Conservation (phyloP, 2,329 filamentous ascomycete species). For the Biscogniauxia mediterranea region DNA sequence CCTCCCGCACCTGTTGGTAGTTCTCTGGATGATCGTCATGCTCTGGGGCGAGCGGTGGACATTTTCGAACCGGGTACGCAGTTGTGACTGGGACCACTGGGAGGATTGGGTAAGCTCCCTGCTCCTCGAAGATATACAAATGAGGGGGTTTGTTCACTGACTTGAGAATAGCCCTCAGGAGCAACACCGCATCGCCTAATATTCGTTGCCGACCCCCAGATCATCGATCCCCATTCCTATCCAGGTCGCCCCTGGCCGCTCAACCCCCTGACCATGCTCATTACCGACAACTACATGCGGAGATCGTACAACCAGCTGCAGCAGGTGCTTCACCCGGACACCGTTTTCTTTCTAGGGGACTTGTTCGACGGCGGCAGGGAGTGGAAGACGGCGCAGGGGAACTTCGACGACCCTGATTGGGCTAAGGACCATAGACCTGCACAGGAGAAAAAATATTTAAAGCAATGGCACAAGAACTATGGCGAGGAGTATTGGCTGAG, state of each 20-base stretch:
- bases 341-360: constrained; percentile 87
- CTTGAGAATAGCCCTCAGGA: constrained; percentile 60
- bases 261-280: constrained; percentile 49
- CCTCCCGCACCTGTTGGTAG: constrained; percentile 65
- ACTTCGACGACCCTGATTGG: constrained; percentile 60
- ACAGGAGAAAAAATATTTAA: constrained; percentile 53
- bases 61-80: constrained; percentile 67
- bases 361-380: constrained; percentile 94
- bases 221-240: constrained; percentile 94
- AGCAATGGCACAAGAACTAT: constrained; percentile 72
- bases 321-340: constrained; percentile 74
- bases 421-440: constrained; percentile 49
- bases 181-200: constrained; percentile 80
- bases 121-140: not conserved
- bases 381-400: constrained; percentile 73
- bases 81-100: constrained; percentile 83
- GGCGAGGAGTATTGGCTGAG: constrained; percentile 79
- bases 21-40: constrained; percentile 73
- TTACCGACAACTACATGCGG: constrained; percentile 89
- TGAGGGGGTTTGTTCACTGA: constrained; percentile 2
- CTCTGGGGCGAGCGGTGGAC: constrained; percentile 83
- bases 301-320: constrained; percentile 81
- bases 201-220: constrained; percentile 85
- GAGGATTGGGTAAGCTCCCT: constrained; percentile 76
- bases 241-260: constrained; percentile 69